phyloP scores from a whole-genome alignment of 257 asterid species.

The Rubia yunnanensis region DNA sequence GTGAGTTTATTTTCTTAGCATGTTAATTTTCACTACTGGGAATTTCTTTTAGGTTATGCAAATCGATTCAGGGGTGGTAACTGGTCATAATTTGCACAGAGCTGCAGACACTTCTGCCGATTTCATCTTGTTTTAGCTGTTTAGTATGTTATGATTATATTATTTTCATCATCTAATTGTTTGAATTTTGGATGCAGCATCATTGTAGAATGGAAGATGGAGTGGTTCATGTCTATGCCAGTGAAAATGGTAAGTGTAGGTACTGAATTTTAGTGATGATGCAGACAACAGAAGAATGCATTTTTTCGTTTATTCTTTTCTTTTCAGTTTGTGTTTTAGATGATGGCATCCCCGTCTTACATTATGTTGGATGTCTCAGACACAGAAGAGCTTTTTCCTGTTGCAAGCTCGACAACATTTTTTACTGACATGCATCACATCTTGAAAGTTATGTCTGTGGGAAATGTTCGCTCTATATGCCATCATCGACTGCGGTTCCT shows the following conservation, averaged over 20 bases:
- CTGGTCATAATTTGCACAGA: constrained; percentile 8
- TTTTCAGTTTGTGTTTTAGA: not conserved
- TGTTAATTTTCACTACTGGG: constrained; percentile 3
- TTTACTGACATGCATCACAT: constrained; percentile 87
- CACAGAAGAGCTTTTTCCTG: constrained; percentile 74
- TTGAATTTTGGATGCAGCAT: constrained; percentile 43
- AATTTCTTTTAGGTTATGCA: not conserved
- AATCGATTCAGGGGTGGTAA: constrained; percentile 16
- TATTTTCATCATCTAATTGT: not conserved
- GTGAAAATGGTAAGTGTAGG: constrained; percentile 48
- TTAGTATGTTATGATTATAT: not conserved
- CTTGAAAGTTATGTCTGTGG: constrained; percentile 68
- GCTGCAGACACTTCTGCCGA: constrained; percentile 8
- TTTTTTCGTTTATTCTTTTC: not conserved
- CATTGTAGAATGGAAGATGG: constrained; percentile 83
- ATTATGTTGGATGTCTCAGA: constrained; percentile 26
- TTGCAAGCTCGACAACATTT: constrained; percentile 69
- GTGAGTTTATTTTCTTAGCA: constrained; percentile 39
- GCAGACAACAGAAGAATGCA: not conserved
- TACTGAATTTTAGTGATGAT: not conserved
- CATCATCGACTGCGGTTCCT: constrained; percentile 78
- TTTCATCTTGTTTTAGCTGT: constrained; percentile 18
- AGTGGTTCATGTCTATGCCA: constrained; percentile 74
- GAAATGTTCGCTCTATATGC: constrained; percentile 77
- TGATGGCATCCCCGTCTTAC: not conserved